Evolutionary conservation across 1,284 basidiomycete species (phyloP), one percentile per base, ranked within the genome.

Genomic region (Trichosporon sp.): DNA sequence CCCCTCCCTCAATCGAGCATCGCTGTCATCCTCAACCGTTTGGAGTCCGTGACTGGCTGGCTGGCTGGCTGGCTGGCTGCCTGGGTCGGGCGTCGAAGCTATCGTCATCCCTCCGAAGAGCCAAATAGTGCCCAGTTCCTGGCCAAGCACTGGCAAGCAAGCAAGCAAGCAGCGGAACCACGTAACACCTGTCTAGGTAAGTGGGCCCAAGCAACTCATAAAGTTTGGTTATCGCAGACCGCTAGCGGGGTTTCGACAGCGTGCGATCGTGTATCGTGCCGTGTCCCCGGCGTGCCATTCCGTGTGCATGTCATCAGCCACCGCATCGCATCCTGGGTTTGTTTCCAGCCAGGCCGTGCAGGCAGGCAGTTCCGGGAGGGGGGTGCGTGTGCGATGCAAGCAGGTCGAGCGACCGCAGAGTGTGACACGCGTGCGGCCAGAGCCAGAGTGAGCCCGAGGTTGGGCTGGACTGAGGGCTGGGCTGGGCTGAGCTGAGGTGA

Each of bases 141-240:
- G 49, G 49, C 16, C 16, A 27, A 29, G 16, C 14, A 8, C 25
- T 4, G 1, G 49, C 49, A 54, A 8, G 49, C 49, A n/a, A 27
- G 14, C 25, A 6, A 2, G 49, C 49, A 54, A 8, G 49, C 49
- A n/a, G 49, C 25, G 49, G 49, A 54, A 29, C 49, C 49, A 54
- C 29, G 49, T 54, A n/a, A 54, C 49, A 54, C 49, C 49, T 29
- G 25, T 29, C 49, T n/a, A 29, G 27, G 49, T 54, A 54, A 31
- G 49, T 54, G 40, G 40, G n/a, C 49, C 49, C 49, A 29, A 54
- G 29, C 27, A 54, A n/a, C n/a, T n/a, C 49, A 54, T 27, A 54
- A 54, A 54, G 49, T 54, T 54, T 54, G 49, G 49, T 54, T 54
- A 54, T 54, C 49, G 9, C 31, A 54, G 49, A 54, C 49, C 49